Evolutionary conservation across 768 basidiomycete genomes (phyloP).

Genomic region (Phylloporus scabripes): DNA sequence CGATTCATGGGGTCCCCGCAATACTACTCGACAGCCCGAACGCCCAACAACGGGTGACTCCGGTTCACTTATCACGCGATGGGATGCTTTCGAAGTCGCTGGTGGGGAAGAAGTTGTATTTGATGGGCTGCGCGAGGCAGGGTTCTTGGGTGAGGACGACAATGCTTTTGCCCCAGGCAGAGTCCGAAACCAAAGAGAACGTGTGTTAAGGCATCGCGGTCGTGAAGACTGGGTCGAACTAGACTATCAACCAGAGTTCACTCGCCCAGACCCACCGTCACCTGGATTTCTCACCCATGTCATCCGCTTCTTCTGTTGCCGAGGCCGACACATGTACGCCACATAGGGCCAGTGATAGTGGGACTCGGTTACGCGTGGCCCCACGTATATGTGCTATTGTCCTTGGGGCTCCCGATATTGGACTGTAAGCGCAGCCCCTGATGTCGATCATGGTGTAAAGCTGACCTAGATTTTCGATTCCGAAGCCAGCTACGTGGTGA

Average conservation of each 20-base stretch:
- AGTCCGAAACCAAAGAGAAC: constrained; percentile 20
- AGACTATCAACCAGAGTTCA: constrained; percentile 55
- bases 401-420: constrained; percentile 45
- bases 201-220: constrained; percentile 19
- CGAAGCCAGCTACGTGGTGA: too few relatives aligned
- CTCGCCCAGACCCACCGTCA: constrained; percentile 51
- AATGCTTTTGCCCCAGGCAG: constrained; percentile 8
- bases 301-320: constrained; percentile 24
- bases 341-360: constrained; percentile 20
- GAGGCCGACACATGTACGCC: constrained; percentile 36
- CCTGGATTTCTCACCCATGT: constrained; percentile 53
- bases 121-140: constrained; percentile 17
- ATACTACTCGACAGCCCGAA: constrained; percentile 9
- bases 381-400: constrained; percentile 65
- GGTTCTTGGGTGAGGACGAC: constrained; percentile 14
- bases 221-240: constrained; percentile 20
- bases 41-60: constrained; percentile 17
- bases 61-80: constrained; percentile 27
- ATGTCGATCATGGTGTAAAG: too few relatives aligned
- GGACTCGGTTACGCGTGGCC: constrained; percentile 28
- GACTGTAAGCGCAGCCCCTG: too few relatives aligned
- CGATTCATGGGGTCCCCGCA: constrained; percentile 20
- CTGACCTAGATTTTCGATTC: too few relatives aligned
- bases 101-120: constrained; percentile 9
- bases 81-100: constrained; percentile 24